These are phyloP conservation scores for Maudiozyma humilis DNA, from an alignment of 1,139 yeast species.

Conservation along the genomic window DNA sequence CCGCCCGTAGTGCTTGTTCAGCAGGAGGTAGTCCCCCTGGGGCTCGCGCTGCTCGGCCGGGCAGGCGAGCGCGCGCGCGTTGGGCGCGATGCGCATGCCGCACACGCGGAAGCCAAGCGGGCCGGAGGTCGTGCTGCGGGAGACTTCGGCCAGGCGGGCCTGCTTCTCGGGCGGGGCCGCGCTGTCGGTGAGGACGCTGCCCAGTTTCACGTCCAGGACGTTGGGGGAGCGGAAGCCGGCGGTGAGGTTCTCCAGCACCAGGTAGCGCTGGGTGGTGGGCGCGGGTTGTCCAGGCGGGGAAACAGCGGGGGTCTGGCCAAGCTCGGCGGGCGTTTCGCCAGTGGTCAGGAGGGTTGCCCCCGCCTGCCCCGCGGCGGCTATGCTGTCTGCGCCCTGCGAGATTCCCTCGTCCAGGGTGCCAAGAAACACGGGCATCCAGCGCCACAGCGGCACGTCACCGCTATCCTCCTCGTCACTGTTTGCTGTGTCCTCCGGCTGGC, in stretches of 20 bases:
- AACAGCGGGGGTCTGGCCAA: not conserved
- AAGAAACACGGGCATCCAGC: slow-evolving; percentile 47
- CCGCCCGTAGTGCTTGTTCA: slow-evolving; percentile 69
- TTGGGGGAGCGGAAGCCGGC: slow-evolving; percentile 59
- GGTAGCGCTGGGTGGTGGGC: slow-evolving; percentile 25
- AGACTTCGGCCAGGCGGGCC: slow-evolving; percentile 52
- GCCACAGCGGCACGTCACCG: slow-evolving; percentile 35
- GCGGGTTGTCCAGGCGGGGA: not conserved
- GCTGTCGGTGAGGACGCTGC: slow-evolving; percentile 47
- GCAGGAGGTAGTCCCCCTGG: slow-evolving; percentile 38
- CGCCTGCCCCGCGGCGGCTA: too few species aligned
- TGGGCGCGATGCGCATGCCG: slow-evolving; percentile 63
- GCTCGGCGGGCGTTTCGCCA: not conserved
- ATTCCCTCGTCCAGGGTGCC: slow-evolving; percentile 41
- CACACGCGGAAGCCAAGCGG: slow-evolving; percentile 67
- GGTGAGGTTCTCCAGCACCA: slow-evolving; percentile 71
- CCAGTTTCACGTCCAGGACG: slow-evolving; percentile 76
- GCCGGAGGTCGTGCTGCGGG: slow-evolving; percentile 72
- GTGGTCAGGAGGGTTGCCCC: too few species aligned
- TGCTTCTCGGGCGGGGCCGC: slow-evolving; percentile 51
- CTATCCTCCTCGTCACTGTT: slow-evolving; percentile 17
- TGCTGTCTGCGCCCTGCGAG: too few species aligned
- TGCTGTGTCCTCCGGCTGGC: slow-evolving; percentile 4
- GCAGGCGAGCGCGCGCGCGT: slow-evolving; percentile 5
- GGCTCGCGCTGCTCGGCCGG: slow-evolving; percentile 19